These are phyloP conservation scores for Mycena rebaudengoi DNA, from an alignment of 768 basidiomycete species.

Conservation along the genomic window DNA sequence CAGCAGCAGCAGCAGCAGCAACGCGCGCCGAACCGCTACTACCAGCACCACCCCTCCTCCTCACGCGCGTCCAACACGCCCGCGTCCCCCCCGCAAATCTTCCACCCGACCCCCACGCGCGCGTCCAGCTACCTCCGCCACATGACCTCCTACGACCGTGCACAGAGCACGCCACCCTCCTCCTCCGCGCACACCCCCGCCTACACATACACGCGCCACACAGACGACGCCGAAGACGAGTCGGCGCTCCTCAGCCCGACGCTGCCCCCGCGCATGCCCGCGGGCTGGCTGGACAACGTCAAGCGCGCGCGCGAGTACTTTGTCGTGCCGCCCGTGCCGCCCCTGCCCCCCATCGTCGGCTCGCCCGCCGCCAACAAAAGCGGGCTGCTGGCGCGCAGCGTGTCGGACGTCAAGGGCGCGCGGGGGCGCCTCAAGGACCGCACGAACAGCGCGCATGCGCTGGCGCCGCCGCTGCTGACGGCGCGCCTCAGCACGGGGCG, in stretches of 20 bases:
- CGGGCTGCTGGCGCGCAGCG: conserved; percentile 19
- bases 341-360: conserved; percentile 7
- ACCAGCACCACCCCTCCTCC: conserved; percentile 39
- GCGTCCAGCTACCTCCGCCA: conserved; percentile 78
- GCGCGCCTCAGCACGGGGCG: conserved; percentile 15
- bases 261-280: conserved; percentile 21
- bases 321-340: background rate
- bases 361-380: conserved; percentile 10
- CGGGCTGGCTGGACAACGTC: conserved; percentile 29
- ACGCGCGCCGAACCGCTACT: conserved; percentile 31
- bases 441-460: too few species aligned
- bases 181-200: too few species aligned
- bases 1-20: conserved; percentile 28
- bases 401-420: conserved; percentile 25
- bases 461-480: conserved; percentile 19
- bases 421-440: conserved; percentile 28
- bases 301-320: conserved; percentile 29
- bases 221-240: conserved; percentile 28
- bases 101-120: conserved; percentile 53
- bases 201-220: conserved; percentile 36
- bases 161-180: conserved; percentile 41
- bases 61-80: conserved; percentile 46
- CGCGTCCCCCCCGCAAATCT: conserved; percentile 32
- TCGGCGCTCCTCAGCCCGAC: conserved; percentile 26
- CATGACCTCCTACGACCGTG: conserved; percentile 61